Evolutionary conservation across 2,329 filamentous ascomycete species (phyloP).

Genomic region (Pseudonectria buxi): DNA sequence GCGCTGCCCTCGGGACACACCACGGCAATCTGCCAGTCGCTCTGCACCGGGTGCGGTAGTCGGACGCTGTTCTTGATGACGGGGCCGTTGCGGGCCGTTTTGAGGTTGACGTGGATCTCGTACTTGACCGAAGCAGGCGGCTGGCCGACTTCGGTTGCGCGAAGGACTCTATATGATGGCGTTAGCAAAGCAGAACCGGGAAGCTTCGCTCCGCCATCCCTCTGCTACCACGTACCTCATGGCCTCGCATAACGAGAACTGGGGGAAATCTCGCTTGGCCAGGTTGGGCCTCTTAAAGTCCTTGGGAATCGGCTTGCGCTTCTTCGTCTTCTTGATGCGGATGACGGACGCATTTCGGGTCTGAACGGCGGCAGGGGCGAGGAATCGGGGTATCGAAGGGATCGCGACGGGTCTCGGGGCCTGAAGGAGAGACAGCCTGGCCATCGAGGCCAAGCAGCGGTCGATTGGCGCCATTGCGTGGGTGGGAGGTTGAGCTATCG

Average conservation of each 20-base stretch:
- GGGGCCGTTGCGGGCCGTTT: conserved; percentile 77
- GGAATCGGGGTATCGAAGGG: conserved; percentile 40
- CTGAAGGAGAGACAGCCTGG: conserved; percentile 40
- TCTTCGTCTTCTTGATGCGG: conserved; percentile 46
- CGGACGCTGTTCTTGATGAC: conserved; percentile 81
- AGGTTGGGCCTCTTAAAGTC: conserved; percentile 60
- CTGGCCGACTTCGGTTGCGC: conserved; percentile 84
- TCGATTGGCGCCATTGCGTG: conserved; percentile 44
- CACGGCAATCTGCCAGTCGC: conserved; percentile 81
- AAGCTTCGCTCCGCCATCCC: not conserved
- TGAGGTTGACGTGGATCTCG: conserved; percentile 77
- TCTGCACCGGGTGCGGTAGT: conserved; percentile 84
- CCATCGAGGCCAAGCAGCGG: conserved; percentile 49
- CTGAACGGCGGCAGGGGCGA: conserved; percentile 41
- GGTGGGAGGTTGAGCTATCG: conserved; percentile 22
- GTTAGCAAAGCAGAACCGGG: conserved; percentile 1
- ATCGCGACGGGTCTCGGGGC: conserved; percentile 33
- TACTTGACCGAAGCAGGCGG: conserved; percentile 73
- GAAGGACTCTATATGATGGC: conserved; percentile 64
- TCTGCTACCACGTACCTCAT: conserved; percentile 57
- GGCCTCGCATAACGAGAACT: conserved; percentile 82
- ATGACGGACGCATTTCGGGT: conserved; percentile 35
- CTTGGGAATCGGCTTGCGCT: conserved; percentile 58
- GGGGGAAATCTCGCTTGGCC: conserved; percentile 52
- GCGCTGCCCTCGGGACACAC: conserved; percentile 79